These are phyloP conservation scores for Petunia axillaris DNA, from an alignment of 257 asterid genomes.

Conservation along the genomic window DNA sequence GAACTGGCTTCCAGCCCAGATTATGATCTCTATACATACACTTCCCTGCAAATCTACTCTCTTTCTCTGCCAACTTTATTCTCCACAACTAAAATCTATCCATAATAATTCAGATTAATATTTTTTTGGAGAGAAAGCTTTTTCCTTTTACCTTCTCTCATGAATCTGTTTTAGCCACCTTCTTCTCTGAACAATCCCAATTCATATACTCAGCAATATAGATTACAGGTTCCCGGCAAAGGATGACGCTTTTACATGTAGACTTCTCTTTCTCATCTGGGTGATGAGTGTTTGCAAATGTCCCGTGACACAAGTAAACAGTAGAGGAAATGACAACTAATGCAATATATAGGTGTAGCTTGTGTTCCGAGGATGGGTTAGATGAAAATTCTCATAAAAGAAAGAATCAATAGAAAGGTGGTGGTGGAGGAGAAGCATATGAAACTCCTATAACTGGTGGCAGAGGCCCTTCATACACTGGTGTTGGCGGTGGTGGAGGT, in stretches of 20 bases:
- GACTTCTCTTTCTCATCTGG: no score
- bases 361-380: constrained; percentile 43
- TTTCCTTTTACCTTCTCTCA: no score
- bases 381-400: constrained; percentile 43
- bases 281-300: no score
- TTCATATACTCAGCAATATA: no score
- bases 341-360: not conserved
- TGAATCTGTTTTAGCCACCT: no score
- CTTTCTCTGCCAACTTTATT: constrained; percentile 47
- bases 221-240: no score
- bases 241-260: no score
- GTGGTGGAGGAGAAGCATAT: constrained; percentile 94
- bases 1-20: constrained; percentile 20
- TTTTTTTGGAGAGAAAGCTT: no score
- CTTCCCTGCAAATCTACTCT: constrained; percentile 42
- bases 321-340: no score
- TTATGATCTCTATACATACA: constrained; percentile 57
- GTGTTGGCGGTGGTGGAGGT: constrained; percentile 70
- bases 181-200: no score
- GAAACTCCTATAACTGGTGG: constrained; percentile 74
- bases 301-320: no score
- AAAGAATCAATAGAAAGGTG: constrained; percentile 88
- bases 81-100: constrained; percentile 49
- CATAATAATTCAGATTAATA: constrained; percentile 34
- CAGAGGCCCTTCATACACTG: constrained; percentile 77